phyloP scores from a whole-genome alignment of 2,329 filamentous ascomycete genomes.

The Ophiocordyceps sinensis region DNA sequence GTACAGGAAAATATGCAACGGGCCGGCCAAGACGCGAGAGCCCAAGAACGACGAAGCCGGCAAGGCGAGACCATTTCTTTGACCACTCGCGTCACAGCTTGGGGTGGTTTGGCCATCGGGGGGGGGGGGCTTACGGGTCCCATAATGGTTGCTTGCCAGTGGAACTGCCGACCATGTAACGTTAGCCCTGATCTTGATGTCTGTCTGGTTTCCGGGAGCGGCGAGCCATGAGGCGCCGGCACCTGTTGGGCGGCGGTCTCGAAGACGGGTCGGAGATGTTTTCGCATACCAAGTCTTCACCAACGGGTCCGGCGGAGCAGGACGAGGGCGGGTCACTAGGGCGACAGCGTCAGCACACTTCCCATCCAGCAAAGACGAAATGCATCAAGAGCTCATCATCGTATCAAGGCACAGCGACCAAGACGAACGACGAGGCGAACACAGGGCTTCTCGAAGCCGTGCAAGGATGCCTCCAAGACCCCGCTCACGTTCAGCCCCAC shows the following conservation, averaged over 20 bases:
- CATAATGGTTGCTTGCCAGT: conserved; percentile 99
- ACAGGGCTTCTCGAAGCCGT: too few species aligned
- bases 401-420: too few species aligned
- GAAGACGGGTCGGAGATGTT: conserved; percentile 7
- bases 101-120: neutral
- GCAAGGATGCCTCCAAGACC: conserved; percentile 9
- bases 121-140: conserved; percentile 60
- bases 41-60: too few species aligned
- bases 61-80: too few species aligned
- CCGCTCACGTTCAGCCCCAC: conserved; percentile 22
- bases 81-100: too few species aligned
- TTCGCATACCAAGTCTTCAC: conserved; percentile 85
- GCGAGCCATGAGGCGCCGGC: neutral
- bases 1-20: too few species aligned
- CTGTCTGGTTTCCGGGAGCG: neutral
- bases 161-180: conserved; percentile 50
- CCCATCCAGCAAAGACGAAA: too few species aligned
- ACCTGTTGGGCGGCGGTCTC: neutral
- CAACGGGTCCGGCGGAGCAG: conserved; percentile 92
- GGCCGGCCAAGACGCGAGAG: too few species aligned
- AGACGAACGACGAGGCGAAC: too few species aligned
- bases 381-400: neutral
- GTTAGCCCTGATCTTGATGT: neutral
- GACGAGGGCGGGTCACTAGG: conserved; percentile 91
- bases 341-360: conserved; percentile 7